Percentiles rank a stretch among this genome's conserved stretches.
Conservation (phyloP, 345 rosid species). For the Camelina neglecta region DNA sequence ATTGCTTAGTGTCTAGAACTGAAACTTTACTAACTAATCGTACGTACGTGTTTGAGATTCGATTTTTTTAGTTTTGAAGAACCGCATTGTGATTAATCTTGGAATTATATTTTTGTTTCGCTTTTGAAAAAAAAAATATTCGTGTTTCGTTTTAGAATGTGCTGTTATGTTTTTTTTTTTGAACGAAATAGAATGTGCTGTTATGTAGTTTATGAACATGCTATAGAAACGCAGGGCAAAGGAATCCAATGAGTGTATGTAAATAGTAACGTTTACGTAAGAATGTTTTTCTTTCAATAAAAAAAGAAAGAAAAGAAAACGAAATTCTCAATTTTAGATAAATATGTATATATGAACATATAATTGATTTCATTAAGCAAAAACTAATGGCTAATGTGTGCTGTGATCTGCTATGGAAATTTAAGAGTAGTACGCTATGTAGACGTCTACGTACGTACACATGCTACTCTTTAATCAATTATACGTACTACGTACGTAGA, state of each 20-base stretch:
- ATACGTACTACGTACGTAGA: not conserved
- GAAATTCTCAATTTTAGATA: not conserved
- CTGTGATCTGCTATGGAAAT: constrained; percentile 2
- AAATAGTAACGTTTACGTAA: not conserved
- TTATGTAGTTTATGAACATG: not conserved
- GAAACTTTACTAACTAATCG: not conserved
- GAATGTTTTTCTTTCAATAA: no score
- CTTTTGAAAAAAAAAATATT: not conserved
- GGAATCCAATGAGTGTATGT: not conserved
- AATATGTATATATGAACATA: not conserved
- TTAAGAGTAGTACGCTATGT: constrained; percentile 35
- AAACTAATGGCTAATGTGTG: not conserved
- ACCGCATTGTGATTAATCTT: not conserved
- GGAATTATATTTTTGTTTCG: not conserved
- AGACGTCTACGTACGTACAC: constrained; percentile 1
- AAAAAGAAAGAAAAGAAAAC: not conserved
- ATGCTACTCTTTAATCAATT: no score
- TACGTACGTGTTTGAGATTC: not conserved
- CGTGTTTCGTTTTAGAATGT: not conserved
- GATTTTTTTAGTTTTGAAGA: not conserved
- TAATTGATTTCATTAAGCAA: not conserved
- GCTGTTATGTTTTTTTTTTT: not conserved
- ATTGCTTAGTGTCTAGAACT: constrained; percentile 1
- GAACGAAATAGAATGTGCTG: not conserved
- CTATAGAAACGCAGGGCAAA: not conserved